Evolutionary conservation across 495 filamentous ascomycete genomes (phyloP).

Genomic region (Penicillium lividum): DNA sequence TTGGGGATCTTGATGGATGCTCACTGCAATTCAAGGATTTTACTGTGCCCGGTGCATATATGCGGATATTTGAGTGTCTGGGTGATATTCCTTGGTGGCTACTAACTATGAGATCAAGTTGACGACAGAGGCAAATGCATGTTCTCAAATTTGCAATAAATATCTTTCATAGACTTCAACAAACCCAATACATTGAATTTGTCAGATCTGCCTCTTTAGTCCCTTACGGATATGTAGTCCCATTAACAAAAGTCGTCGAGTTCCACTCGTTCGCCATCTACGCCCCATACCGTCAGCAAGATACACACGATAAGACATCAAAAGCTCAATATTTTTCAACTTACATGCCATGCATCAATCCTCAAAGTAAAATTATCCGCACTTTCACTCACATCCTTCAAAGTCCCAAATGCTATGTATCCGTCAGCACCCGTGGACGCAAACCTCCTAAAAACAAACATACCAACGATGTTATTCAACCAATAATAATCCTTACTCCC

Average conservation of each 20-base stretch:
- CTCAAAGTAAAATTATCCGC: conserved; percentile 17
- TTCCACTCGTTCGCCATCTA: conserved; percentile 8
- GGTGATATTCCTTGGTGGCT: background rate
- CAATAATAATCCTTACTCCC: conserved; percentile 35
- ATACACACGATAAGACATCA: background rate
- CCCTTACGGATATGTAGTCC: conserved; percentile 2
- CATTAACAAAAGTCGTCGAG: conserved; percentile 10
- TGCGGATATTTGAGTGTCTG: too few relatives aligned
- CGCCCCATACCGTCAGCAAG: too few relatives aligned
- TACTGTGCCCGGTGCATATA: too few relatives aligned
- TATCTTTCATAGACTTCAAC: background rate
- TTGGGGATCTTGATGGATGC: too few relatives aligned
- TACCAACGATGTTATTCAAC: conserved; percentile 38
- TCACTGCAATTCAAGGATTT: too few relatives aligned
- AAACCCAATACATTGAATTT: too few relatives aligned
- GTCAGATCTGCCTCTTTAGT: background rate
- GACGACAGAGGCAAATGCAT: background rate
- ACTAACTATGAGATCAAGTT: background rate
- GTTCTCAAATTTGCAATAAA: background rate
- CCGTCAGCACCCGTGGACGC: background rate
- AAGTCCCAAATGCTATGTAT: conserved; percentile 22
- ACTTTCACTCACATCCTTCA: conserved; percentile 17
- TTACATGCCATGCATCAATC: conserved; percentile 39
- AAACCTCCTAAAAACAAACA: conserved; percentile 7
- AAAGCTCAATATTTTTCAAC: background rate